These are phyloP conservation scores for Lasiosphaeris hirsuta DNA, from an alignment of 495 filamentous ascomycete species.

Conservation along the genomic window DNA sequence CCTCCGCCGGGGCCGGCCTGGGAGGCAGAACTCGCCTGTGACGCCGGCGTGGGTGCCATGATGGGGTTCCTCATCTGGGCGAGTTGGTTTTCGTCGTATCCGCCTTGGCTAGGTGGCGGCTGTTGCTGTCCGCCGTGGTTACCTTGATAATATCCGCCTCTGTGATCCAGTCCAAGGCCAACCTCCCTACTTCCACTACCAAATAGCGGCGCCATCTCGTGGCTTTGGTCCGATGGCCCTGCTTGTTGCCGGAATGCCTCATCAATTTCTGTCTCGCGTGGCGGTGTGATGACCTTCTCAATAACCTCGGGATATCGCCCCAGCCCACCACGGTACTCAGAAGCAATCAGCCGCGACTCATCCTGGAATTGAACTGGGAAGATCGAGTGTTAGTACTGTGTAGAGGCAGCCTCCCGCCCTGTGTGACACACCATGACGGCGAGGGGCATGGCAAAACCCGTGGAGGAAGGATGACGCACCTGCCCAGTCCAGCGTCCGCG, in stretches of 20 bases:
- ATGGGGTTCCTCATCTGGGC: constrained; percentile 16
- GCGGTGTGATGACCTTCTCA: constrained; percentile 25
- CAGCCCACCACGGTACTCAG: constrained; percentile 82
- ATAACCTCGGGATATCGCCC: constrained; percentile 64
- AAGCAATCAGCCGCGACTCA: constrained; percentile 87
- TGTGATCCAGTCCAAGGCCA: background rate
- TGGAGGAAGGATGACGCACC: constrained; percentile 39
- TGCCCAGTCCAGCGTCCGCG: constrained; percentile 62
- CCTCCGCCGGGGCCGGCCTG: background rate
- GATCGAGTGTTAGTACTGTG: constrained; percentile 10
- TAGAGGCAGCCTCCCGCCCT: background rate
- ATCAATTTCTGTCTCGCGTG: constrained; percentile 22
- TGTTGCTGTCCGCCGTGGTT: background rate
- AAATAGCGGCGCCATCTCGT: too few species aligned
- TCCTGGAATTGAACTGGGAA: constrained; percentile 68
- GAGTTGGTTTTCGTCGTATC: constrained; percentile 7
- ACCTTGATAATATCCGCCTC: background rate
- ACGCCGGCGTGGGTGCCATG: background rate
- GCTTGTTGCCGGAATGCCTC: background rate
- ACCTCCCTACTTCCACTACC: too few species aligned
- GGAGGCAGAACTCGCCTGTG: constrained; percentile 1
- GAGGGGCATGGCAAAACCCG: background rate
- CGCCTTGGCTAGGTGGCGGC: background rate
- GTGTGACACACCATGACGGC: background rate
- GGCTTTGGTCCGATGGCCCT: too few species aligned